Evolutionary conservation across 2,329 filamentous ascomycete species (phyloP).

Genomic region (Nemania diffusa): DNA sequence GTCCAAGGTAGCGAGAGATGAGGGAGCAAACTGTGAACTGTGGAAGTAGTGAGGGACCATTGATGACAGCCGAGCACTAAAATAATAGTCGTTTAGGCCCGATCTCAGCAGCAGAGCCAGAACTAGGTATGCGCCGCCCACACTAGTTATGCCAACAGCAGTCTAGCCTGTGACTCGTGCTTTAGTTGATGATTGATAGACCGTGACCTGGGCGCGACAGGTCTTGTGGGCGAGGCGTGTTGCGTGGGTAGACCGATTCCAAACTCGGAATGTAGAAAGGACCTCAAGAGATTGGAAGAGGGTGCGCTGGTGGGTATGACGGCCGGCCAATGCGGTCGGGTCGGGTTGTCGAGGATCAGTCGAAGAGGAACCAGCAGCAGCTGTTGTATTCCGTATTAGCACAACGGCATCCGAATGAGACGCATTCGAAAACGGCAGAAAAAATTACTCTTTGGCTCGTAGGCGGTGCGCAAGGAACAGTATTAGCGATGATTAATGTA

Average conservation of each 20-base stretch:
- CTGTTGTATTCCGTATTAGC: conserved; percentile 14
- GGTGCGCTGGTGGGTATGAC: background rate
- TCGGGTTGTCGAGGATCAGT: conserved; percentile 18
- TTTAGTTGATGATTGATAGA: background rate
- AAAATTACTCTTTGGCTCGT: background rate
- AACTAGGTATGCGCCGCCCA: conserved; percentile 26
- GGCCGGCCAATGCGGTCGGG: conserved; percentile 15
- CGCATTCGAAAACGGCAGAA: background rate
- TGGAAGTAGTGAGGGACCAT: conserved; percentile 39
- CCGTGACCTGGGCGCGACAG: background rate
- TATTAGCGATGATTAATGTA: conserved; percentile 14
- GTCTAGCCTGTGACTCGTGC: background rate
- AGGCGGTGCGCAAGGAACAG: background rate
- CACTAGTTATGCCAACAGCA: conserved; percentile 26
- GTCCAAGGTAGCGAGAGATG: conserved; percentile 14
- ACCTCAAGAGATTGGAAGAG: conserved; percentile 2
- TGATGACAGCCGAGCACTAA: conserved; percentile 31
- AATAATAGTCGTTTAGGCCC: conserved; percentile 32
- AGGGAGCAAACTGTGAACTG: conserved; percentile 21
- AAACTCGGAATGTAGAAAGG: background rate
- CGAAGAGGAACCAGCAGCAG: conserved; percentile 16
- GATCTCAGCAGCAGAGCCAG: conserved; percentile 34
- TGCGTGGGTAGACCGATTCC: background rate
- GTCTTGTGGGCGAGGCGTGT: background rate
- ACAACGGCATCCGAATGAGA: background rate